Evolutionary conservation across 768 basidiomycete genomes (phyloP), one percentile per base, ranked within the genome.

Genomic region (Russula emetica): DNA sequence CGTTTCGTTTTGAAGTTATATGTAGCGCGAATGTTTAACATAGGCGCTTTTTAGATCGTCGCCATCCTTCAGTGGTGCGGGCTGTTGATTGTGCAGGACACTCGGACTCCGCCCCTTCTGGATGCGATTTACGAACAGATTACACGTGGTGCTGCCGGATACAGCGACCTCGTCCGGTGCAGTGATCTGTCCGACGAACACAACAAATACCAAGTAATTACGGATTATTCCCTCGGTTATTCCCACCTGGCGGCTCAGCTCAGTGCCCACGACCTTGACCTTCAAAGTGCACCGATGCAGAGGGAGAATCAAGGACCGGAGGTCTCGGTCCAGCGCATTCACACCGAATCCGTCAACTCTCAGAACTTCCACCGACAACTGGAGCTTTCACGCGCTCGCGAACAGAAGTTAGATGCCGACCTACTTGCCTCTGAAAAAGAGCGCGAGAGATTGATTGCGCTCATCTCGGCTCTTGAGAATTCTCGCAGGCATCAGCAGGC

Each of bases 101-200:
- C 58, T 22, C 58, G 13, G 4, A 64, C 63, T 0, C 63, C 63
- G 0, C 38, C 45, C 9, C 13, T 51, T 22, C 45, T 60, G 10
- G 34, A 50, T 34, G 24, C 30, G 2, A 34, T 55, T 42, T 64
- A 55, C 47, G 58, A 64, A 60, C 58, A 64, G 28, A 60, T 60
- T 30, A 22, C 36, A 20, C 28, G 20, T 10, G 14, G 24, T 18
- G 26, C 45, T 3, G 40, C 30, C 24, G 51, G 28, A 14, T 24
- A 40, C 53, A 9, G 34, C n/a, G 30, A 50, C 3, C 45, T 59
- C 13, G n/a, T 18, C n/a, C 1, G 40, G 52, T 8, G 13, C 32
- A 20, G 11, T 0, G 34, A 44, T 22, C 44, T 45, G 10, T 22
- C 44, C 44, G 9, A 42, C 18, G 53, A 40, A 60, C 34, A 24